A percentile compares a stretch with the other conserved stretches of the same genome.
Evolutionary conservation across 129 eudicot species (phyloP).

Genomic region (Saposhnikovia divaricata): DNA sequence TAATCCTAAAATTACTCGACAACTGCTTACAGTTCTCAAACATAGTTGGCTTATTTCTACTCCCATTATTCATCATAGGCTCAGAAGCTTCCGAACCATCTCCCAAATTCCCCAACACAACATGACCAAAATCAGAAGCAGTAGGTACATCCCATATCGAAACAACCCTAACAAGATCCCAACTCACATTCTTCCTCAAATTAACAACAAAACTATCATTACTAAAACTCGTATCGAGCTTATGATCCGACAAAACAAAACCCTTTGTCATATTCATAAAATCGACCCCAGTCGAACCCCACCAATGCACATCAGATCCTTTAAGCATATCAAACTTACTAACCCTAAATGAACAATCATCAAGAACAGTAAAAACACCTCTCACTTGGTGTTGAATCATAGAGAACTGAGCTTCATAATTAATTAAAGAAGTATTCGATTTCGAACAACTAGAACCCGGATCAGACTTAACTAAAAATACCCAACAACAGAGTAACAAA

Average conservation of each 20-base stretch:
- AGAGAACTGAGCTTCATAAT: constrained; percentile 51
- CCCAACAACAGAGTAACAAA: neutral
- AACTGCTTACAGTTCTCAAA: constrained; percentile 72
- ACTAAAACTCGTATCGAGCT: constrained; percentile 43
- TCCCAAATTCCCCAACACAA: constrained; percentile 25
- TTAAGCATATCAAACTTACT: constrained; percentile 77
- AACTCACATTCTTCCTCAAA: constrained; percentile 53
- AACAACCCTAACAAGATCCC: constrained; percentile 69
- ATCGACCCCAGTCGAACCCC: constrained; percentile 78
- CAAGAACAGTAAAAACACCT: constrained; percentile 53
- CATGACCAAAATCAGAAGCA: constrained; percentile 76
- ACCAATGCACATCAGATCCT: constrained; percentile 85
- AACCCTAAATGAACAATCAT: constrained; percentile 87
- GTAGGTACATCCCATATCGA: constrained; percentile 60
- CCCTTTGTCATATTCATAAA: constrained; percentile 73
- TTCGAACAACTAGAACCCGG: constrained; percentile 35
- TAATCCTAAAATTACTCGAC: constrained; percentile 50
- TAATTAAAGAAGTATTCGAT: constrained; percentile 42
- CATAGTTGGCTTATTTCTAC: constrained; percentile 50
- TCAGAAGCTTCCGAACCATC: constrained; percentile 25
- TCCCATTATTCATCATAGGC: constrained; percentile 16
- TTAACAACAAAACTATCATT: constrained; percentile 54
- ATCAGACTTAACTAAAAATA: constrained; percentile 22
- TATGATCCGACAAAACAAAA: constrained; percentile 57
- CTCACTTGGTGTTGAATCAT: constrained; percentile 91